Percentiles rank a stretch among this genome's conserved stretches.
Conservation (phyloP, 2,329 filamentous ascomycete genomes). For the Zymoseptoria crescenta region DNA sequence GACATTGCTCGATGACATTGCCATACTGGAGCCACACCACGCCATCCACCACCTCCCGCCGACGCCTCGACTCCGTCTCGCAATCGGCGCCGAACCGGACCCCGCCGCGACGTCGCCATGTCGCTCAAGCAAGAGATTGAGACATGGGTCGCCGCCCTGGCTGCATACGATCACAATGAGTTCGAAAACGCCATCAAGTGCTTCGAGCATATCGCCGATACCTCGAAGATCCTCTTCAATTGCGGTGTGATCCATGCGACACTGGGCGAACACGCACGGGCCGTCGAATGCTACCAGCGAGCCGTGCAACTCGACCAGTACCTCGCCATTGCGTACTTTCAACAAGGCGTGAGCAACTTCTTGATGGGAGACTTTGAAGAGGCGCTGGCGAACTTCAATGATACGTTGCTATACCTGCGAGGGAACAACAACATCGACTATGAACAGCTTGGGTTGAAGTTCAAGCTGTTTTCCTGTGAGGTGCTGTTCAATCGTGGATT, state of each 20-base stretch:
- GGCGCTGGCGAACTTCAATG: slow-evolving; percentile 96
- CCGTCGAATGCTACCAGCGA: slow-evolving; percentile 90
- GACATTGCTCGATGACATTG: neutral
- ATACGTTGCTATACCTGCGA: slow-evolving; percentile 85
- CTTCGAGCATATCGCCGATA: slow-evolving; percentile 84
- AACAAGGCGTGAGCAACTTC: slow-evolving; percentile 97
- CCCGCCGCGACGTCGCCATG: slow-evolving; percentile 28
- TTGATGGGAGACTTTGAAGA: slow-evolving; percentile 95
- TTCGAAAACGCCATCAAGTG: slow-evolving; percentile 80
- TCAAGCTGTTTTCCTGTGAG: slow-evolving; percentile 95
- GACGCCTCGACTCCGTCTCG: neutral
- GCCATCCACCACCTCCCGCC: neutral
- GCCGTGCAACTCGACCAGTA: slow-evolving; percentile 88
- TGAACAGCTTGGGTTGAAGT: slow-evolving; percentile 86
- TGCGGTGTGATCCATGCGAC: slow-evolving; percentile 97
- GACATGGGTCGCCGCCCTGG: slow-evolving; percentile 89
- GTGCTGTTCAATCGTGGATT: slow-evolving; percentile 94
- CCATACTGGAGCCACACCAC: neutral
- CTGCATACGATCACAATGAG: slow-evolving; percentile 92
- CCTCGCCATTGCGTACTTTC: slow-evolving; percentile 94
- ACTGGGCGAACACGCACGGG: slow-evolving; percentile 88
- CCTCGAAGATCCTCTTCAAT: slow-evolving; percentile 97
- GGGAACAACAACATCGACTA: slow-evolving; percentile 98
- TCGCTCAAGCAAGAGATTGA: slow-evolving; percentile 77
- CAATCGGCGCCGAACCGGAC: neutral